Evolutionary conservation across 352 stramenopile species (phyloP).

Genomic region (Globisporangium solare): DNA sequence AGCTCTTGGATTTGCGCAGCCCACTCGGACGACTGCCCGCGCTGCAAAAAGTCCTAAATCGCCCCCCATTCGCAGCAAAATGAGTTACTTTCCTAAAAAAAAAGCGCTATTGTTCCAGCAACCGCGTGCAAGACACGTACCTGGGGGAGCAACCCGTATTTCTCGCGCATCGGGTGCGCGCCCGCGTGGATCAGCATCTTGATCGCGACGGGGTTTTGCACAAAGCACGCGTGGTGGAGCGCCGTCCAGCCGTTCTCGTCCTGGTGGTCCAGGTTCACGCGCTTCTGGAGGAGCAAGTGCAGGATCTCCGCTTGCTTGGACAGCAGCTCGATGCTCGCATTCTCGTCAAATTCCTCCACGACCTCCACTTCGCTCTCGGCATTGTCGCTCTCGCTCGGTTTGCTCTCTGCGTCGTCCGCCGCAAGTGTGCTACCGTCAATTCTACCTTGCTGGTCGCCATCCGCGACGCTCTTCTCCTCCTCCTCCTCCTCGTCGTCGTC

Average conservation of each 20-base stretch:
- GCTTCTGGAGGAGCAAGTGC: constrained; percentile 59
- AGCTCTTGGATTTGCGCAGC: constrained; percentile 59
- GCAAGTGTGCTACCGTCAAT: no score
- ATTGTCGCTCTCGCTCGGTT: constrained; percentile 10
- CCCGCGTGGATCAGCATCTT: constrained; percentile 73
- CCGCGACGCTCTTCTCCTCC: background rate
- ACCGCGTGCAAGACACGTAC: constrained; percentile 13
- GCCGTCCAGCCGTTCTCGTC: constrained; percentile 85
- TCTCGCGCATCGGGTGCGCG: constrained; percentile 63
- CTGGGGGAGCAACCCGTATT: constrained; percentile 70
- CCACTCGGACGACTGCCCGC: constrained; percentile 67
- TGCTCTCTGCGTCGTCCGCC: constrained; percentile 6
- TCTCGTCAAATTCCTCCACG: constrained; percentile 49
- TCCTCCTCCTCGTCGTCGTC: constrained; percentile 26
- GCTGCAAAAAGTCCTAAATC: constrained; percentile 69
- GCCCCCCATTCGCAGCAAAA: background rate
- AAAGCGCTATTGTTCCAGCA: background rate
- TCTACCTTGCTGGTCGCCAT: no score
- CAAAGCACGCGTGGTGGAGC: constrained; percentile 75
- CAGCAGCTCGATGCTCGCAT: constrained; percentile 48
- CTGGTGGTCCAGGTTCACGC: constrained; percentile 75
- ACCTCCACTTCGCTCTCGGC: constrained; percentile 23
- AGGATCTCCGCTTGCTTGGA: constrained; percentile 73
- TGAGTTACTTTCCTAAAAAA: background rate
- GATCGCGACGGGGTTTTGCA: constrained; percentile 67